phyloP scores from a whole-genome alignment of 2,329 filamentous ascomycete genomes.

The Colletotrichum lupini region DNA sequence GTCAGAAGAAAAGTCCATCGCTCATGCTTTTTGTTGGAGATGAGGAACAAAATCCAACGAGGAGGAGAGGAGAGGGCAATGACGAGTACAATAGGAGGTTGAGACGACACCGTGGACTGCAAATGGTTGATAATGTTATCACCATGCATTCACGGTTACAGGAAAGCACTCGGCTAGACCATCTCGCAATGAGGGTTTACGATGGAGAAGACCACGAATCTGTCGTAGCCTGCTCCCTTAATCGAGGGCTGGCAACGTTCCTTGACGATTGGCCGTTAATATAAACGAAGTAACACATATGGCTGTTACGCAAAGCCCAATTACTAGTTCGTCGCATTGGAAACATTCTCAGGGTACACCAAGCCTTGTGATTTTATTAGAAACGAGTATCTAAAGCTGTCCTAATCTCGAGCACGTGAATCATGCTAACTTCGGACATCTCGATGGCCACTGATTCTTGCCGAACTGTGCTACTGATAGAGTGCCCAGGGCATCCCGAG shows the following conservation, averaged over 20 bases:
- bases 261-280: conserved; percentile 34
- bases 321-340: background rate
- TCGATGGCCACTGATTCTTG: too few relatives aligned
- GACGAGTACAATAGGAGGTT: conserved; percentile 24
- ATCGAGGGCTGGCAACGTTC: conserved; percentile 37
- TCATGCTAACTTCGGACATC: too few relatives aligned
- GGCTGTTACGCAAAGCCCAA: background rate
- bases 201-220: conserved; percentile 46
- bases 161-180: conserved; percentile 27
- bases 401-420: too few relatives aligned
- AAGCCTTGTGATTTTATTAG: too few relatives aligned
- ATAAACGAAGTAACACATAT: background rate
- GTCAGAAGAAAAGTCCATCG: conserved; percentile 19
- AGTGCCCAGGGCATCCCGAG: too few relatives aligned
- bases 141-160: conserved; percentile 38
- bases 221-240: conserved; percentile 43
- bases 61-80: background rate
- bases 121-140: conserved; percentile 42
- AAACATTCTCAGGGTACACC: too few relatives aligned
- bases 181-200: conserved; percentile 38
- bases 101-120: conserved; percentile 40
- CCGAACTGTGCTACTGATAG: too few relatives aligned
- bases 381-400: too few relatives aligned
- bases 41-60: conserved; percentile 45
- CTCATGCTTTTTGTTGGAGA: conserved; percentile 49